Evolutionary conservation across 345 rosid species (phyloP), one percentile per base, ranked within the genome.

Genomic region (Mangifera indica): DNA sequence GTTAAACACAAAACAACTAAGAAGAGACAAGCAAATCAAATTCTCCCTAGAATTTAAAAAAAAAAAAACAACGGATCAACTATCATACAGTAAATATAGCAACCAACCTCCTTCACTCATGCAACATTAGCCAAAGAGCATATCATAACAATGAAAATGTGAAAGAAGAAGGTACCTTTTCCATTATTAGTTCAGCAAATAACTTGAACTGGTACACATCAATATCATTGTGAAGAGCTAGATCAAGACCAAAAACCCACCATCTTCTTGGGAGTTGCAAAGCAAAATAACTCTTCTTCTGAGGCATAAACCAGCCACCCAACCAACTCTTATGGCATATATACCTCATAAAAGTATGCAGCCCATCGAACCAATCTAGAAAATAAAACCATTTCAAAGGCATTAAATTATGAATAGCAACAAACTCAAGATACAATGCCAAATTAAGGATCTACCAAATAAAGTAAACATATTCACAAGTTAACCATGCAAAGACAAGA

Each of bases 281-380:
- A 26, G 98, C 96, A 85, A 92, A 95, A 76, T 95, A 95, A 84
- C 99, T 95, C 86, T 89, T 92, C 87, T 89, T 92, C 81, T 95
- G 99, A 63, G 99, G 99, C 97, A 95, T 95, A 67, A 95, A 79
- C 99, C 99, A 92, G 74, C 99, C 99, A 26, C 99, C 99, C 85
- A 95, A 84, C 99, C 99, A 95, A 82, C 91, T 95, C 81, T 95
- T 92, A 75, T 92, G 98, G 80, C 99, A 95, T 75, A 95, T 92
- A 79, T 87, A 88, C 82, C 99, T 89, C 98, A 95, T 95, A 77
- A 95, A 95, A 73, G 99, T 95, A 78, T 95, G 83, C 75, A 95
- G 94, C 55, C 98, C 99, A 77, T 95, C 99, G 52, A 95, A 95
- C 99, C 99, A 95, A 81, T 95, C 99, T 95, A 55, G 17, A 57